Base-by-base conservation (phyloP, 169 alveolate species). In the Eimeria falciformis region DNA sequence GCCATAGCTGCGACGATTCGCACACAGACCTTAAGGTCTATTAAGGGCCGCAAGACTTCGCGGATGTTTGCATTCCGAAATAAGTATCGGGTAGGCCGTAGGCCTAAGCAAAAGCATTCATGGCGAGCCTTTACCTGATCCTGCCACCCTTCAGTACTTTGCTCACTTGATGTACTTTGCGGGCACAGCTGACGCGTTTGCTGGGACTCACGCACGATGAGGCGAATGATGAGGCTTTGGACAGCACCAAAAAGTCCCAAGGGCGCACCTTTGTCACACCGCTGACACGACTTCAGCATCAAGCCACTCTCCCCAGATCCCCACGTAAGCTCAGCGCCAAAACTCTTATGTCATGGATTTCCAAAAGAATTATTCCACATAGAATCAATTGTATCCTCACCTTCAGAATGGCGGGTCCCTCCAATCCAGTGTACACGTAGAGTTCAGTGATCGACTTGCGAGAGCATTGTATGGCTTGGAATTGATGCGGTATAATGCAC, bases 131-230 rank as follows among this genome's bases (percentile, higher is more conserved):
- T 33, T 33, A 2, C 40, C 40, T 33, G 40, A 33, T 33, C 40
- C 40, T 33, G 40, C 40, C 40, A 33, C 40, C 40, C 40, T 33
- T 5, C 33, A 7, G 14, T 45, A 40, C 40, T 43, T 17, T 77
- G 33, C 55, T 65, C 37, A 9, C 17, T 23, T 65, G 23, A 1
- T 65, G 37, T 65, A 9, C 17, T 65, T 65, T 53, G 62, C 62
- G 14, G 43, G 65, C 46, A 0, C 83, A 84, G 91, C 71, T 84
- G 45, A 73, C 45, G 11, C 91, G 91, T 6, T 53, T 84, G 46
- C 82, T 84, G 55, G 83, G 91, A n/a, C 25, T 84, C 40, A 84
- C 91, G 40, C 91, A 84, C 83, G 91, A 84, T 46, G 89, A 69
- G 71, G 66, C 53, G 79, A 62, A 9, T 47, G 33, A 46, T 45